Conservation (phyloP, 495 filamentous ascomycete genomes). For the Trichocladium uniseriatum region DNA sequence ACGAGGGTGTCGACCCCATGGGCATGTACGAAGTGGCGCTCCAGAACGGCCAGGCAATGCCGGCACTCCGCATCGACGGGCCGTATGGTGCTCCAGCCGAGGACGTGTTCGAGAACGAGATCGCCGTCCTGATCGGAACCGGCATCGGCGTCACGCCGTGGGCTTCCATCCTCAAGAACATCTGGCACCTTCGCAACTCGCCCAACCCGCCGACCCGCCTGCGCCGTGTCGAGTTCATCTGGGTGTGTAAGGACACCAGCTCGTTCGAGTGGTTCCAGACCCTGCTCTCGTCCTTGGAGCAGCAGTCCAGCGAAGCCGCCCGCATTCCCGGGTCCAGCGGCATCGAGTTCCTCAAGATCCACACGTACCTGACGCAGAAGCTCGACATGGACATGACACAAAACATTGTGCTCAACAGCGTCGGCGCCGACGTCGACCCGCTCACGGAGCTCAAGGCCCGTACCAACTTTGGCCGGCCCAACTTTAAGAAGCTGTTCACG, state of each 20-base stretch:
- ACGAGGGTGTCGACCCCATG: conserved; percentile 82
- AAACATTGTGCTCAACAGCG: conserved; percentile 94
- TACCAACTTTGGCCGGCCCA: conserved; percentile 93
- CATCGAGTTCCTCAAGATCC: conserved; percentile 90
- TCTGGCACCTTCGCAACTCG: conserved; percentile 85
- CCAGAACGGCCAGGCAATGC: conserved; percentile 85
- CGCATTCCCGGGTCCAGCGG: conserved; percentile 50
- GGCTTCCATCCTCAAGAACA: conserved; percentile 96
- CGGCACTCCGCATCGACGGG: conserved; percentile 78
- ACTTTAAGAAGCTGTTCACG: conserved; percentile 73
- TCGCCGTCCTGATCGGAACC: conserved; percentile 92
- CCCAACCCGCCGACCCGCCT: conserved; percentile 82
- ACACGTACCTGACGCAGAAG: conserved; percentile 92
- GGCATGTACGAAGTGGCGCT: conserved; percentile 99
- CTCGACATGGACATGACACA: conserved; percentile 85
- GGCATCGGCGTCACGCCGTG: conserved; percentile 98
- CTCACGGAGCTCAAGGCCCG: conserved; percentile 80
- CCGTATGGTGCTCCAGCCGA: conserved; percentile 96
- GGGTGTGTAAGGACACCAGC: conserved; percentile 91
- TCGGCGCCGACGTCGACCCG: conserved; percentile 78
- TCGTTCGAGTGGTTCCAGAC: conserved; percentile 99
- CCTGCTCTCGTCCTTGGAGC: conserved; percentile 83
- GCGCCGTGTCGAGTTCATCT: conserved; percentile 95
- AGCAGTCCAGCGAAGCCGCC: conserved; percentile 64
- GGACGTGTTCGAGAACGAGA: conserved; percentile 96